Conservation (phyloP, 768 basidiomycete species). For the Collybiopsis luxurians region DNA sequence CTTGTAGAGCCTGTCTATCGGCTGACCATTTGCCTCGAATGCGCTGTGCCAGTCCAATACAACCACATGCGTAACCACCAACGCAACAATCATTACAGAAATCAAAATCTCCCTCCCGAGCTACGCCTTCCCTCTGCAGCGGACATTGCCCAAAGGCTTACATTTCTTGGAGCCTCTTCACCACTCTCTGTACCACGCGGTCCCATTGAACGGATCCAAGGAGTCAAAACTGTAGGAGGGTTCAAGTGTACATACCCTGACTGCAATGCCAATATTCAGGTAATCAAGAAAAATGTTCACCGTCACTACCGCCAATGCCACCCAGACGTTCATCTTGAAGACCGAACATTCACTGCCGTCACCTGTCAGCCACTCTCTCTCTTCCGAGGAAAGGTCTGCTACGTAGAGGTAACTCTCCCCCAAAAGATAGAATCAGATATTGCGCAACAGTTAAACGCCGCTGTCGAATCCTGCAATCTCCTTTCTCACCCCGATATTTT, state of each 20-base stretch:
- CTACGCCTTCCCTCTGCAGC: background rate
- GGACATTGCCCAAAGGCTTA: background rate
- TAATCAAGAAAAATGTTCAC: too few species aligned
- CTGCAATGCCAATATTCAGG: too few species aligned
- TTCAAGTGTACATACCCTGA: background rate
- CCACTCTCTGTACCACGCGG: background rate
- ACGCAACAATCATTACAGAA: background rate
- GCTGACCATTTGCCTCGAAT: background rate
- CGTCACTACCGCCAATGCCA: too few species aligned
- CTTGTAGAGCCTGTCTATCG: background rate
- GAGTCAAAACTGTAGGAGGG: background rate
- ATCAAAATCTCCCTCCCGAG: background rate
- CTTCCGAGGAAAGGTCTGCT: too few species aligned
- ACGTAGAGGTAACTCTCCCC: too few species aligned
- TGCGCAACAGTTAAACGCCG: background rate
- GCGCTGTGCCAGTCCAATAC: background rate
- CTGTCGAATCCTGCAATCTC: background rate
- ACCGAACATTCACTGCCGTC: too few species aligned
- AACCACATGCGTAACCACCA: background rate
- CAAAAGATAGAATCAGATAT: too few species aligned
- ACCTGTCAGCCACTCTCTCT: too few species aligned
- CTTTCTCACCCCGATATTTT: background rate
- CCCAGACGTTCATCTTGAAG: too few species aligned
- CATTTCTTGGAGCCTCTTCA: background rate
- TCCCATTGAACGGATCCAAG: background rate